Base-by-base conservation (phyloP, 129 eudicot genomes). In the Smallanthus sonchifolius region DNA sequence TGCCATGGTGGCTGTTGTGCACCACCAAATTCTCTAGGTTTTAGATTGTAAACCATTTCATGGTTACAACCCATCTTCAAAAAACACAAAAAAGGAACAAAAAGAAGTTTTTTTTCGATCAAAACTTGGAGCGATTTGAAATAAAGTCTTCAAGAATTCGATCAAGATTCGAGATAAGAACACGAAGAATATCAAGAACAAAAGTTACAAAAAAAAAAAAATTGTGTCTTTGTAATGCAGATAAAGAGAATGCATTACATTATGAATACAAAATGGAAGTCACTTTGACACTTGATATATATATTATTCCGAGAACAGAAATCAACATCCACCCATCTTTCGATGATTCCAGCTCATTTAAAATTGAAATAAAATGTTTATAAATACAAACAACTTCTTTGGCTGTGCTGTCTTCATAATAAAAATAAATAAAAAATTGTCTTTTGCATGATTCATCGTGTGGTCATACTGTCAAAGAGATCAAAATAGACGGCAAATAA, bases 241-340 rank as follows among this genome's bases (percentile, higher is more conserved):
- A 55, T 34, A 57, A 67, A n/a, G 75, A 74, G 49, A 69, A 24
- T 37, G 65, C 67, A 69, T 40, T 54, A 37, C 57, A 81, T 63
- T 44, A 65, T 75, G 75, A 75, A 48, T n/a, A n/a, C 44, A 74
- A 64, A 81, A 69, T 63, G 82, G 77, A 81, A 52, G 77, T 54
- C 84, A 81, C 77, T 76, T 69, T 32, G 65, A 62, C 67, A 61
- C 67, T 61, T 49, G 35, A 73, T 79, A 79, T 73, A 81, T 73
- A 81, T 81, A 75, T 81, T 79, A 84, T 84, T 82, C 85, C 71
- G 13, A 83, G 89, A 82, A 82, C 49, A 87, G 74, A 80, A 77
- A 70, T 79, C 77, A 77, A 65, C 79, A 75, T 65, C 74, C 2
- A 36, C 54, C 56, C 35, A 20, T 71, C 66, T 62, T 63, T 73